A percentile compares a stretch with the other conserved stretches of the same genome.
Conservation (phyloP, 1,139 yeast species). For the Suhomyces terraborum region DNA sequence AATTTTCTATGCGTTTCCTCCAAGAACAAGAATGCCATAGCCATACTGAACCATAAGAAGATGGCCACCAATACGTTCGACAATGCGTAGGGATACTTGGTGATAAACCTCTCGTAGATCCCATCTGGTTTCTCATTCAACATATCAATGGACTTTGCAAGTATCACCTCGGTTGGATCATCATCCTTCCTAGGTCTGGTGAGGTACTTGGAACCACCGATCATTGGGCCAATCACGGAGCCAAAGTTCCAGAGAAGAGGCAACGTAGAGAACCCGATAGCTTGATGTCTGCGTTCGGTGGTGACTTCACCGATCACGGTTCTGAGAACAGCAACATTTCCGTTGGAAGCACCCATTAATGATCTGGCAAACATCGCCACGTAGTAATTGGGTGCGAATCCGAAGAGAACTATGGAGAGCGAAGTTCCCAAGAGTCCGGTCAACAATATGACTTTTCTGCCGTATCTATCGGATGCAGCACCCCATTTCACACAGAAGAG, state of each 20-base stretch:
- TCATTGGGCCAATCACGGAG: constrained; percentile 41
- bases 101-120: constrained; percentile 31
- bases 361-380: constrained; percentile 38
- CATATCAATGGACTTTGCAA: no score
- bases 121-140: neutral
- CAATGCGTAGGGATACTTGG: constrained; percentile 56
- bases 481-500: constrained; percentile 43
- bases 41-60: constrained; percentile 41
- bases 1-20: constrained; percentile 59
- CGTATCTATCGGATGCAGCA: constrained; percentile 33
- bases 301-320: constrained; percentile 43
- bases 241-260: constrained; percentile 41
- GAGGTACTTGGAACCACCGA: constrained; percentile 50
- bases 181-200: constrained; percentile 30
- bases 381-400: constrained; percentile 37
- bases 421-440: constrained; percentile 38
- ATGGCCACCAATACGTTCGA: constrained; percentile 58
- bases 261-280: constrained; percentile 38
- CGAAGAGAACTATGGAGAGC: constrained; percentile 31
- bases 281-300: constrained; percentile 39
- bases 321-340: constrained; percentile 40
- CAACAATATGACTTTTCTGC: constrained; percentile 36
- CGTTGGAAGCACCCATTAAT: constrained; percentile 38
- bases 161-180: constrained; percentile 6
- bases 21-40: constrained; percentile 51